phyloP scores from a whole-genome alignment of 1,284 basidiomycete species.

The Tilletia walkeri region DNA sequence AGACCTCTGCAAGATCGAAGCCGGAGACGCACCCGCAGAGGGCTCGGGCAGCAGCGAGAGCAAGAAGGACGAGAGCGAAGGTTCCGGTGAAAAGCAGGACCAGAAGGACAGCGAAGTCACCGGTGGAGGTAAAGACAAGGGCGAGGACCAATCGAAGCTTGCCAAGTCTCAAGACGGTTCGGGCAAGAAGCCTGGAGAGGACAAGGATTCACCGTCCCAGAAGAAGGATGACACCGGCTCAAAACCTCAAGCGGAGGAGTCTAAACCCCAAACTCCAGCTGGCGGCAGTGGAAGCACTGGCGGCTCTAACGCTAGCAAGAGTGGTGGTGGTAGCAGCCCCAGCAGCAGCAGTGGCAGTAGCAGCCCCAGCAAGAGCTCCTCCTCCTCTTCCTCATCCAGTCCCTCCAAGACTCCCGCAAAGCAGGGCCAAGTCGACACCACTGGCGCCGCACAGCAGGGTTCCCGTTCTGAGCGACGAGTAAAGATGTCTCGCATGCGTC shows the following conservation, averaged over 20 bases:
- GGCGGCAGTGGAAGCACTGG: too few species aligned
- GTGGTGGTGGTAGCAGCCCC: neutral
- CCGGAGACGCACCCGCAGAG: constrained; percentile 66
- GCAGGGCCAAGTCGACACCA: constrained; percentile 16
- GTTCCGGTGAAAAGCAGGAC: constrained; percentile 29
- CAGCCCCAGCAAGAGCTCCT: constrained; percentile 4
- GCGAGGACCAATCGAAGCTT: constrained; percentile 61
- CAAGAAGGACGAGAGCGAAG: constrained; percentile 52
- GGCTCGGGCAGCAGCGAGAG: constrained; percentile 58
- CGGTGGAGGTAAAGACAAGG: constrained; percentile 59
- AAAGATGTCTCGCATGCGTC: constrained; percentile 69
- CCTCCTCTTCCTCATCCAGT: neutral
- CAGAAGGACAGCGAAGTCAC: constrained; percentile 57
- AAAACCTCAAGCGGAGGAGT: neutral
- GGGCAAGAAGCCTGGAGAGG: neutral
- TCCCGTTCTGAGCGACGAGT: constrained; percentile 81
- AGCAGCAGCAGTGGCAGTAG: neutral
- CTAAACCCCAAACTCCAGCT: neutral
- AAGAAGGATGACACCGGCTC: neutral
- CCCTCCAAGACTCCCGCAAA: constrained; percentile 32
- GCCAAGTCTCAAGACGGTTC: constrained; percentile 45
- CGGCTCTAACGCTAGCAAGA: too few species aligned
- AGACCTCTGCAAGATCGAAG: constrained; percentile 87
- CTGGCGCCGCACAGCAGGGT: constrained; percentile 26
- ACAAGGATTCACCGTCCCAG: neutral